These are phyloP conservation scores for Chamaecrista fasciculata DNA, from an alignment of 306 rosid genomes.

Conservation along the genomic window DNA sequence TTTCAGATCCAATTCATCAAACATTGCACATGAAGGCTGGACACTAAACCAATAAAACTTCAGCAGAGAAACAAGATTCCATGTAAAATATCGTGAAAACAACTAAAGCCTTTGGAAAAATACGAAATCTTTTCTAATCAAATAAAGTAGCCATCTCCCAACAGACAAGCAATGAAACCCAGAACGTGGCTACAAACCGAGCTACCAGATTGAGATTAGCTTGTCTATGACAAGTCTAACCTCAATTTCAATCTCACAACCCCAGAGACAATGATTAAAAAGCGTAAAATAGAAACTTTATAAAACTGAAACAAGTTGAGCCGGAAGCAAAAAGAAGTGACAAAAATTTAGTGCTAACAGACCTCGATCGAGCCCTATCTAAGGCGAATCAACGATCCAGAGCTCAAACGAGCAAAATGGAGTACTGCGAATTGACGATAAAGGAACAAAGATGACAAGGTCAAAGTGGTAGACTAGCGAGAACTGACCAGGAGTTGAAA, in stretches of 20 bases:
- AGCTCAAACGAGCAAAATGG: constrained; percentile 22
- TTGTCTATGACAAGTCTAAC: neutral
- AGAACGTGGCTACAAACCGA: neutral
- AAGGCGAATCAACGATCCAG: constrained; percentile 54
- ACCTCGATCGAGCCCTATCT: constrained; percentile 48
- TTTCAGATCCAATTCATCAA: constrained; percentile 65
- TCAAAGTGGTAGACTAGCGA: constrained; percentile 20
- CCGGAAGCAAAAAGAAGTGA: constrained; percentile 12
- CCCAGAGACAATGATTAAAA: constrained; percentile 5
- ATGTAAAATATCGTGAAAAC: constrained; percentile 19
- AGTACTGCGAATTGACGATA: neutral
- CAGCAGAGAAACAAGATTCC: constrained; percentile 21
- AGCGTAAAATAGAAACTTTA: constrained; percentile 19
- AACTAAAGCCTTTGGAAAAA: constrained; percentile 24
- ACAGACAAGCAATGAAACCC: constrained; percentile 18
- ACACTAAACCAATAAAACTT: constrained; percentile 22
- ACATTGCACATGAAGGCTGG: constrained; percentile 28
- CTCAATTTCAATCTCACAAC: constrained; percentile 35
- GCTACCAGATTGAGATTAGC: constrained; percentile 26
- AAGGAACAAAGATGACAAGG: neutral
- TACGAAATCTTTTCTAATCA: constrained; percentile 21
- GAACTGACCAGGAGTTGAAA: constrained; percentile 42
- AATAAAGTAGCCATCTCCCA: constrained; percentile 30
- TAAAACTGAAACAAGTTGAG: neutral
- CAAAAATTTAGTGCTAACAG: constrained; percentile 22